Evolutionary conservation across 805 yeast species (phyloP), one percentile per base, ranked within the genome.

Genomic region (Yarrowia sp.): DNA sequence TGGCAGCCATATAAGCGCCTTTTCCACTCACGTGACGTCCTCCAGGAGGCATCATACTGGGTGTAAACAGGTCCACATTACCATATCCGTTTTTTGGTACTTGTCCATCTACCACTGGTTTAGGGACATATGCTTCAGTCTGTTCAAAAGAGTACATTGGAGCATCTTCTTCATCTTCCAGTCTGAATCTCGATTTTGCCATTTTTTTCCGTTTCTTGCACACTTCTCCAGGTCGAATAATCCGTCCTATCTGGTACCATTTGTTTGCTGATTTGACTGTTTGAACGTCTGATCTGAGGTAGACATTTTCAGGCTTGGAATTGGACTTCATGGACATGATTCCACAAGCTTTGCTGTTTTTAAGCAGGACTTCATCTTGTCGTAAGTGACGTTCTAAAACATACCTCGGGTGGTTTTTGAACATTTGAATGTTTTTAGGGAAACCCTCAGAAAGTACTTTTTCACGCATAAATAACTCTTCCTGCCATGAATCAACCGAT

Each of bases 221-320:
- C 67, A 85, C 84, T 41, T 80, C 86, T 0, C 96, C 97, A 0
- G 85, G 74, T 70, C 86, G 89, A 41, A 95, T 74, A 0, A 86
- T 80, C 18, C 97, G 77, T 0, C 99, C 99, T 48, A 81, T 77
- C 75, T 88, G 81, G 71, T 87, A 90, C 98, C 98, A 95, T 1
- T 89, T 91, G 69, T 85, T 86, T 0, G 96, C 89, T 0, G 96
- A 85, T 65, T 86, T 79, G 18, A 92, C 81, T 2, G 71, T 71
- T 55, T 84, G 80, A 1, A 95, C 90, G 69, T 87, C 85, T 0
- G 81, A 74, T 22, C 97, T 77, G 53, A 83, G 84, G 71, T 84
- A 95, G 43, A 53, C 55, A 51, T 75, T 8, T 81, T 78, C 33
- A 76, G 76, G 53, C 77, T 76, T 39, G 78, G 77, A 62, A 77